phyloP scores from a whole-genome alignment of 139 green algal species.

The Chlorella sp. region DNA sequence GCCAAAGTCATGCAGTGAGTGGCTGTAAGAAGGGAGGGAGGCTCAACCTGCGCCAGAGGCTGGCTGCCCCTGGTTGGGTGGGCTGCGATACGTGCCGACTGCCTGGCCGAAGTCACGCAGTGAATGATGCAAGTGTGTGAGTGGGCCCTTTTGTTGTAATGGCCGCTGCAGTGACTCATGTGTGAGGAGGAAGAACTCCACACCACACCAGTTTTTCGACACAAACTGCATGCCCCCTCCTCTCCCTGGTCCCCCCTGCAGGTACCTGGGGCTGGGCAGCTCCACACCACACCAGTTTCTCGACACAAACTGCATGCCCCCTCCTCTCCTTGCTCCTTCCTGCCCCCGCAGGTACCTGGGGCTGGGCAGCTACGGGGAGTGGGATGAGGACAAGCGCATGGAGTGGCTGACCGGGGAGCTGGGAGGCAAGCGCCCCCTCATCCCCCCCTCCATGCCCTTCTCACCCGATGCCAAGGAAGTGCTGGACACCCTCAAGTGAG shows the following conservation, averaged over 20 bases:
- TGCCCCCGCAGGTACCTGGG: slow-evolving; percentile 71
- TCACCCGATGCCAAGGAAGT: slow-evolving; percentile 71
- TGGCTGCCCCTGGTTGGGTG: slow-evolving; percentile 85
- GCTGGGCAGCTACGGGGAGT: slow-evolving; percentile 82
- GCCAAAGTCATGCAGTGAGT: slow-evolving; percentile 78
- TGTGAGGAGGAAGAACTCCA: slow-evolving; percentile 68
- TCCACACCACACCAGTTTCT: neutral
- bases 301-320: no score
- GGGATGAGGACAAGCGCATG: slow-evolving; percentile 72
- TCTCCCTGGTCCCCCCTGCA: neutral
- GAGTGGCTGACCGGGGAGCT: slow-evolving; percentile 79
- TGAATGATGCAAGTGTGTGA: no score
- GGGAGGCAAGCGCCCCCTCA: slow-evolving; percentile 71
- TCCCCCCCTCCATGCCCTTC: slow-evolving; percentile 61
- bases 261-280: slow-evolving; percentile 48
- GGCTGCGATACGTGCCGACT: no score
- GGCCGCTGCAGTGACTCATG: no score
- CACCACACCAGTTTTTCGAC: no score
- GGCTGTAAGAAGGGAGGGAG: slow-evolving; percentile 62
- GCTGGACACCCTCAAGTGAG: slow-evolving; percentile 63
- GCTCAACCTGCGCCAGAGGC: slow-evolving; percentile 92
- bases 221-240: no score
- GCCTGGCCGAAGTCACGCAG: slow-evolving; percentile 86
- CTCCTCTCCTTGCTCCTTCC: neutral
- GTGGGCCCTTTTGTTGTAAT: no score